phyloP scores from a whole-genome alignment of 306 rosid genomes.

The Glycine soja region DNA sequence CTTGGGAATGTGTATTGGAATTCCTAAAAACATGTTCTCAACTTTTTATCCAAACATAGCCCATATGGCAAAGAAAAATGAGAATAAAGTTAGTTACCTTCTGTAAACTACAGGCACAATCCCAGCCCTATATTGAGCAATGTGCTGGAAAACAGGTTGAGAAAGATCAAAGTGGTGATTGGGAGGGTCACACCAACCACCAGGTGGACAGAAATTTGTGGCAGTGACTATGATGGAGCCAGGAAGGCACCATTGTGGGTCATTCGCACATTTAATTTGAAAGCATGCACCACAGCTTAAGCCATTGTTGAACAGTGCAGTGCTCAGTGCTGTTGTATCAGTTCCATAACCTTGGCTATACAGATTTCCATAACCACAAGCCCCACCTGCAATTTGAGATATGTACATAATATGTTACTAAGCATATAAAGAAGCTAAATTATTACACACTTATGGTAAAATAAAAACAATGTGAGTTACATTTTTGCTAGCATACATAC shows the following conservation, averaged over 20 bases:
- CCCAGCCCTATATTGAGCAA: slow-evolving; percentile 59
- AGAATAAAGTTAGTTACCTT: slow-evolving; percentile 48
- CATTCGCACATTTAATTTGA: slow-evolving; percentile 54
- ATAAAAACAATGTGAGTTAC: slow-evolving; percentile 9
- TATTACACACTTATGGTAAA: background rate
- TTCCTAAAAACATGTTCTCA: too few species aligned
- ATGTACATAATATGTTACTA: slow-evolving; percentile 5
- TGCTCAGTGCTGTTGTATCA: slow-evolving; percentile 58
- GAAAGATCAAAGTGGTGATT: slow-evolving; percentile 59
- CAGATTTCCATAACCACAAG: slow-evolving; percentile 63
- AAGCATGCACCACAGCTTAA: slow-evolving; percentile 59
- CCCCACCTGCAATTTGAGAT: slow-evolving; percentile 51
- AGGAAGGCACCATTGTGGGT: slow-evolving; percentile 61
- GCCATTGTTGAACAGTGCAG: slow-evolving; percentile 59
- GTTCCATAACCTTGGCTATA: slow-evolving; percentile 62
- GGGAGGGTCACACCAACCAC: slow-evolving; percentile 67
- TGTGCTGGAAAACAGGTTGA: slow-evolving; percentile 58
- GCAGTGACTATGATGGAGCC: slow-evolving; percentile 57
- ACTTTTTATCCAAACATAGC: too few species aligned
- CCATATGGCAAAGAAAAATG: background rate
- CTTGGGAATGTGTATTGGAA: too few species aligned
- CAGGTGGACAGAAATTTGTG: slow-evolving; percentile 63
- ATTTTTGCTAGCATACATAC: slow-evolving; percentile 43
- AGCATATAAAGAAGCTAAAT: slow-evolving; percentile 11
- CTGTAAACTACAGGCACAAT: slow-evolving; percentile 57